These are phyloP conservation scores for Pseudonectria foliicola DNA, from an alignment of 2,329 filamentous ascomycete species.

Conservation along the genomic window DNA sequence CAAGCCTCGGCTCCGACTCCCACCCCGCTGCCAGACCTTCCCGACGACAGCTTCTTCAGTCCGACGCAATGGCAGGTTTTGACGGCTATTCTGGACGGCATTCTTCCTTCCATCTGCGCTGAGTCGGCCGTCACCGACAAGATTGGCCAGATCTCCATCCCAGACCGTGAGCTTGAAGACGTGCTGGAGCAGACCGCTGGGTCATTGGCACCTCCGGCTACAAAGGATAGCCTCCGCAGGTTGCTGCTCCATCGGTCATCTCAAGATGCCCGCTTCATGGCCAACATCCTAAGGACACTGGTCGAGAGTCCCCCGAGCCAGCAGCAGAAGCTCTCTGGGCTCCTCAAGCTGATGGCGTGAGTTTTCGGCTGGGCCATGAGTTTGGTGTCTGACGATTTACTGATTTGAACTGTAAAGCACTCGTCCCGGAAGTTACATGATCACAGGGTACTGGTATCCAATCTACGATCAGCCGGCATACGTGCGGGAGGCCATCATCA, in stretches of 20 bases:
- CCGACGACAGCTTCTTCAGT: conserved; percentile 32
- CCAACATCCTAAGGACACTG: conserved; percentile 39
- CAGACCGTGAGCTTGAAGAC: conserved; percentile 42
- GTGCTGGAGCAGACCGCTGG: conserved; percentile 33
- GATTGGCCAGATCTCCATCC: conserved; percentile 36
- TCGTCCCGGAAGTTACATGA: conserved; percentile 52
- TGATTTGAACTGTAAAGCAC: conserved; percentile 38
- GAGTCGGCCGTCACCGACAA: conserved; percentile 32
- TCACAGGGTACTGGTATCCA: conserved; percentile 61
- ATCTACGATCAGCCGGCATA: conserved; percentile 54
- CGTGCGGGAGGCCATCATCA: conserved; percentile 54
- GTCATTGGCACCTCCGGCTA: conserved; percentile 31
- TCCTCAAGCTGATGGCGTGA: conserved; percentile 38
- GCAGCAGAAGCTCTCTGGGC: conserved; percentile 30
- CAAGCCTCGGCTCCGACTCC: neutral
- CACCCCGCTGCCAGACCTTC: conserved; percentile 19
- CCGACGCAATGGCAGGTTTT: conserved; percentile 47
- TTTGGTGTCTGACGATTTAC: neutral
- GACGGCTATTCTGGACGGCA: conserved; percentile 48
- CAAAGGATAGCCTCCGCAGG: conserved; percentile 38
- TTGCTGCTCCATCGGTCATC: conserved; percentile 48
- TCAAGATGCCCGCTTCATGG: conserved; percentile 45
- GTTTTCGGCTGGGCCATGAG: conserved; percentile 11
- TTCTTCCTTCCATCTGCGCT: conserved; percentile 51
- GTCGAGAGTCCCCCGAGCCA: conserved; percentile 25